Evolutionary conservation across 495 filamentous ascomycete species (phyloP), one percentile per base, ranked within the genome.

Genomic region (Pyronema domesticum): DNA sequence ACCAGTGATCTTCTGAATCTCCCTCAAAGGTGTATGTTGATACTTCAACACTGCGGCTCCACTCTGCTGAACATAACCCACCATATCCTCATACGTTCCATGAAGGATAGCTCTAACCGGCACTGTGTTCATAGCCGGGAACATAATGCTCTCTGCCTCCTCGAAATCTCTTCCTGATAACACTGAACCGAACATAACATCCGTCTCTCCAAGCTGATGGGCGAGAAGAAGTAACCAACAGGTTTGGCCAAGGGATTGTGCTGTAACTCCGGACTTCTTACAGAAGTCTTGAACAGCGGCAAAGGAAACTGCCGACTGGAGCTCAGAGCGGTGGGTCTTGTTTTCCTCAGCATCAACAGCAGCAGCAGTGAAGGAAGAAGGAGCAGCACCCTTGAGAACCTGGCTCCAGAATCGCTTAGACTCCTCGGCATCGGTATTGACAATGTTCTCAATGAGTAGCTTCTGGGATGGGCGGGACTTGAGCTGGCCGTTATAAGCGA

Each of bases 91-190:
- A 3, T 74, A 65, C 0, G 67, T 73, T 15, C 83, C 83, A 57
- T 86, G 80, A 9, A 85, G 60, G 4, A 85, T 68, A 10, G 73
- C 69, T 10, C 84, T 70, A 1, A 86, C 68, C 0, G 78, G 73
- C 0, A 87, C 76, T 0, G 84, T 87, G 58, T 85, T 87, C 81
- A 87, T 87, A 4, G 80, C 78, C 7, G 84, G 84, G 58, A 87
- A 87, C 59, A 83, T 69, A n/a, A 83, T 62, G 14, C 73, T 64
- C 30, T 76, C 70, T 6, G 77, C 71, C 14, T 71, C 67, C 18
- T 79, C 76, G 3, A 70, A 72, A 53, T 81, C 78, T 30, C 84
- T 71, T 13, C 84, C 83, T 3, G 83, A 82, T 10, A 87, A 69
- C 9, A 87, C 80, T 0, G 79, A 75, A 10, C 84, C 84, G 56